phyloP scores from a whole-genome alignment of 2,329 filamentous ascomycete genomes.

The Aspergillus bombycis region DNA sequence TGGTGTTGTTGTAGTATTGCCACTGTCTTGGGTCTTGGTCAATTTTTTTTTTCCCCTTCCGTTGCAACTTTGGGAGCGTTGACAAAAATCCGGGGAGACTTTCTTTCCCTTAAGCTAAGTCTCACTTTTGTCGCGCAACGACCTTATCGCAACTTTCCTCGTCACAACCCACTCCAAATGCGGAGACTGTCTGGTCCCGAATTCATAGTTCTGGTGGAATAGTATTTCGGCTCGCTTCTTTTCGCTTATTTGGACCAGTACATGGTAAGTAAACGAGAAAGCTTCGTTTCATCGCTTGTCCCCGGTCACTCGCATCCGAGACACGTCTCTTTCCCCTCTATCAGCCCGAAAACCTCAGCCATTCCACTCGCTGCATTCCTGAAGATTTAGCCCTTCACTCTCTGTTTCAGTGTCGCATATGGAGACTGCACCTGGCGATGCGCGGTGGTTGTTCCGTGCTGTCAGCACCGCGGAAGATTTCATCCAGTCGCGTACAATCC shows the following conservation, averaged over 20 bases:
- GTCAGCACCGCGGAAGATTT: conserved; percentile 8
- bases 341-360: neutral
- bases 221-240: conserved; percentile 31
- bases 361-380: neutral
- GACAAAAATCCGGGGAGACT: conserved; percentile 8
- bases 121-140: conserved; percentile 26
- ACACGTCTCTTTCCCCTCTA: conserved; percentile 9
- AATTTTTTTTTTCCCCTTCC: neutral
- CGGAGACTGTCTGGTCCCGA: conserved; percentile 23
- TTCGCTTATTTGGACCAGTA: conserved; percentile 28
- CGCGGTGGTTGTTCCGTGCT: conserved; percentile 15
- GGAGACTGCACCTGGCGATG: conserved; percentile 8
- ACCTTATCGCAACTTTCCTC: conserved; percentile 22
- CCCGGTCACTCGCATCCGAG: conserved; percentile 17
- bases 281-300: conserved; percentile 22
- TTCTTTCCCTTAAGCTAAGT: conserved; percentile 13
- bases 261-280: conserved; percentile 27
- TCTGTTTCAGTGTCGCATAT: conserved; percentile 10
- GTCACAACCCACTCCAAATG: conserved; percentile 19
- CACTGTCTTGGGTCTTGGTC: neutral
- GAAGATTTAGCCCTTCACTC: neutral
- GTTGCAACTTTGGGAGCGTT: neutral
- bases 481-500: conserved; percentile 20
- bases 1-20: neutral
- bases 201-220: conserved; percentile 29